Percentiles rank a stretch among this genome's conserved stretches.
Conservation (phyloP, 306 rosid genomes). For the Glycyrrhiza uralensis region DNA sequence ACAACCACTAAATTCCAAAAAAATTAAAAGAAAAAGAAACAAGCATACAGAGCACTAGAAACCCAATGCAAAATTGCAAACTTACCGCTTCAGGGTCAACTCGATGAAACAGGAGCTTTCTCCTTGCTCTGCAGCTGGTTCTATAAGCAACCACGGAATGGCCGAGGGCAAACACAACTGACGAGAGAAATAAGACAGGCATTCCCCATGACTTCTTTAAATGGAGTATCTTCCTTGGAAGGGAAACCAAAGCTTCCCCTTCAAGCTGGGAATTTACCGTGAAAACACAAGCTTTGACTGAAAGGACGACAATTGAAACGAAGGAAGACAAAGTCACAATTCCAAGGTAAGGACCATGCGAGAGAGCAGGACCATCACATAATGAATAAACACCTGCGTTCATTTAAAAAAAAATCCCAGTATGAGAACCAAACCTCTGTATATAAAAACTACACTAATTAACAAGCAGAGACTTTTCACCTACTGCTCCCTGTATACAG, state of each 20-base stretch:
- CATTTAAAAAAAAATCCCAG: conserved; percentile 10
- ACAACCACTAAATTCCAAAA: not conserved
- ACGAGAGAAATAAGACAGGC: conserved; percentile 92
- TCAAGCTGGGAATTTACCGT: conserved; percentile 81
- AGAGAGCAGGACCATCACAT: conserved; percentile 88
- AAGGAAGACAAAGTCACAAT: conserved; percentile 79
- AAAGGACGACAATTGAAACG: conserved; percentile 71
- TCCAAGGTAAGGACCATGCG: conserved; percentile 98
- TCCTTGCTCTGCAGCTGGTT: conserved; percentile 95
- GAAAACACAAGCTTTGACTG: conserved; percentile 85
- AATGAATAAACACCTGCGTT: conserved; percentile 84
- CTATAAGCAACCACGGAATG: conserved; percentile 94
- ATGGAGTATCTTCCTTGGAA: conserved; percentile 73
- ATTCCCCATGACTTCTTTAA: conserved; percentile 98
- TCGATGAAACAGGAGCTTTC: conserved; percentile 83
- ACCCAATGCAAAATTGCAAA: not conserved
- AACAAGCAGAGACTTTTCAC: conserved; percentile 4
- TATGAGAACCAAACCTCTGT: not conserved
- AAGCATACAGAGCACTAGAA: conserved; percentile 4
- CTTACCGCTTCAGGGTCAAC: conserved; percentile 94
- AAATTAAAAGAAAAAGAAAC: not conserved
- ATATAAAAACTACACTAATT: not conserved
- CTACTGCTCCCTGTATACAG: not conserved
- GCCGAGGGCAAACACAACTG: conserved; percentile 95
- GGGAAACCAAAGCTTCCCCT: conserved; percentile 78